Evolutionary conservation across 495 filamentous ascomycete species (phyloP).

Genomic region (Bacidia gigantensis): DNA sequence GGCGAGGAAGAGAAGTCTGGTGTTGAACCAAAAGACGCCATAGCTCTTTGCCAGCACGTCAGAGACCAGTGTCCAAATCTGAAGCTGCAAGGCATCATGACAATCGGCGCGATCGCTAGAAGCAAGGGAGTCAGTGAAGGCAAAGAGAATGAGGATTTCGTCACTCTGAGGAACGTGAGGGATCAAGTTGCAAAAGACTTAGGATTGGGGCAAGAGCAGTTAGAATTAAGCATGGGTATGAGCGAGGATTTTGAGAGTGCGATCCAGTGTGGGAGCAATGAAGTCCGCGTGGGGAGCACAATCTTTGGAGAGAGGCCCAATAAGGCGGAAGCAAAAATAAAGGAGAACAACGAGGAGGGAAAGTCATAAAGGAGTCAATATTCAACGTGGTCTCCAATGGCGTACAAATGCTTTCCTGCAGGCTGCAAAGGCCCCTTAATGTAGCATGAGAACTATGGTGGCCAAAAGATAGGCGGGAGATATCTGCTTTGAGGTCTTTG

Average conservation of each 20-base stretch:
- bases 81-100: constrained; percentile 76
- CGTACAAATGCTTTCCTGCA: no score
- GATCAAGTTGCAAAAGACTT: constrained; percentile 45
- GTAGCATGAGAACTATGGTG: no score
- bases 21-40: constrained; percentile 46
- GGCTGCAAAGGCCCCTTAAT: no score
- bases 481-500: no score
- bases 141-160: constrained; percentile 84
- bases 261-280: constrained; percentile 65
- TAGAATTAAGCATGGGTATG: constrained; percentile 74
- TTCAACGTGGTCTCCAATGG: no score
- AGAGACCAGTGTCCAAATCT: constrained; percentile 57
- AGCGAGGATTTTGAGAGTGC: constrained; percentile 90
- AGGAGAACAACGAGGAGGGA: constrained; percentile 19
- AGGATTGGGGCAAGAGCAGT: constrained; percentile 28
- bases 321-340: constrained; percentile 54
- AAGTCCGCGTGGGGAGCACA: constrained; percentile 90
- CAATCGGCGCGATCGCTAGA: constrained; percentile 84
- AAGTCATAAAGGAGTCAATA: no score
- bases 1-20: constrained; percentile 79
- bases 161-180: constrained; percentile 49
- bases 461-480: no score
- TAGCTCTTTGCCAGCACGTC: constrained; percentile 52
- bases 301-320: constrained; percentile 76
- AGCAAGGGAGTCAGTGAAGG: constrained; percentile 50